Conservation (phyloP, 2,329 filamentous ascomycete species). For the Whalleya microplaca region DNA sequence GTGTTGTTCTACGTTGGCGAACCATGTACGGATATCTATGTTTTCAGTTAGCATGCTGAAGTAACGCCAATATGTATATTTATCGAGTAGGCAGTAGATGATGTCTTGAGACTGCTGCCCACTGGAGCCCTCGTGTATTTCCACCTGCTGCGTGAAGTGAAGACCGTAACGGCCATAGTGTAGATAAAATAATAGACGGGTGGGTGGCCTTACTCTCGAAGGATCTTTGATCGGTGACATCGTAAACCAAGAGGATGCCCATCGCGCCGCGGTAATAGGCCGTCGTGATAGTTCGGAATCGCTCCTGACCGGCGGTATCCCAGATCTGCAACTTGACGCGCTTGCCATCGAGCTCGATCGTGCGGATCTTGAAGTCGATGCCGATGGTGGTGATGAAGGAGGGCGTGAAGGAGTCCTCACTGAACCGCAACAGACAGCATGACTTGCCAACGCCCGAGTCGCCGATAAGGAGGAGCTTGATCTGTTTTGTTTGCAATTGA, state of each 20-base stretch:
- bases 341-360: conserved; percentile 98
- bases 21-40: conserved; percentile 97
- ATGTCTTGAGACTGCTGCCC: neutral
- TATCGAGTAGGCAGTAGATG: neutral
- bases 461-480: conserved; percentile 95
- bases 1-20: conserved; percentile 98
- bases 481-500: conserved; percentile 64
- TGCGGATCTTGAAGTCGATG: conserved; percentile 99
- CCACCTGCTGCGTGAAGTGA: neutral
- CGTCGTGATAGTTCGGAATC: conserved; percentile 98
- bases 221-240: conserved; percentile 94
- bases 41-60: conserved; percentile 22
- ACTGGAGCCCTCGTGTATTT: conserved; percentile 7
- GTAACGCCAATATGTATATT: conserved; percentile 5
- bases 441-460: conserved; percentile 97
- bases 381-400: conserved; percentile 99
- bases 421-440: conserved; percentile 94
- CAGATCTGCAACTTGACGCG: conserved; percentile 99
- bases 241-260: conserved; percentile 97
- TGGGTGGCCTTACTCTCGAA: conserved; percentile 76
- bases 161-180: conserved; percentile 10
- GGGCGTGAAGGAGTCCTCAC: conserved; percentile 95
- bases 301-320: conserved; percentile 98
- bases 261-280: conserved; percentile 98
- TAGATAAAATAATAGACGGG: conserved; percentile 13